Evolutionary conservation across 139 green algal genomes (phyloP).

Genomic region (Parachlorella kessleri): DNA sequence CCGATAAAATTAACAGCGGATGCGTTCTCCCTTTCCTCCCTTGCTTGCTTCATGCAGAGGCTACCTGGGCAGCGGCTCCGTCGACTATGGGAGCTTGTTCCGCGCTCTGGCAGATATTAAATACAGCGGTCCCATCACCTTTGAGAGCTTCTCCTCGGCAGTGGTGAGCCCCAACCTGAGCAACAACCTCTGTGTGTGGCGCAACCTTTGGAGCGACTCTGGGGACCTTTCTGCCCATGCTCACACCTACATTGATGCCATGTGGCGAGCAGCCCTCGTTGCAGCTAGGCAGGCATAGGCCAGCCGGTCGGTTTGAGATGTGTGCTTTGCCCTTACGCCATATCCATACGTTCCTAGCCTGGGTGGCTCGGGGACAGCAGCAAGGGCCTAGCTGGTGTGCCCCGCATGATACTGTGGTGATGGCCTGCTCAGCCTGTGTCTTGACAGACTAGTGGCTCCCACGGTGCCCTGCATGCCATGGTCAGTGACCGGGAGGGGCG

Average conservation of each 20-base stretch:
- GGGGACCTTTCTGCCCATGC: slow-evolving; percentile 34
- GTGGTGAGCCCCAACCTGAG: slow-evolving; percentile 49
- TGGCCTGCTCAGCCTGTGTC: no score
- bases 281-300: neutral
- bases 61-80: slow-evolving; percentile 56
- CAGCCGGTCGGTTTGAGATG: no score
- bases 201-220: slow-evolving; percentile 54
- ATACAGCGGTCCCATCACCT: slow-evolving; percentile 56
- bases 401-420: no score
- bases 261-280: slow-evolving; percentile 1
- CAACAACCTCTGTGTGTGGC: slow-evolving; percentile 60
- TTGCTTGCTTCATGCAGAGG: slow-evolving; percentile 17
- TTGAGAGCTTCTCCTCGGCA: slow-evolving; percentile 57
- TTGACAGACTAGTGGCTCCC: no score
- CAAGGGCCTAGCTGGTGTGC: no score
- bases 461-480: no score
- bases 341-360: no score
- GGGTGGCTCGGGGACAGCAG: no score
- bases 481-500: no score
- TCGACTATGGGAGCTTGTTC: slow-evolving; percentile 51
- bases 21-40: neutral
- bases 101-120: slow-evolving; percentile 30
- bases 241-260: slow-evolving; percentile 26
- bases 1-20: no score
- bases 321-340: no score